Percentiles rank a stretch among this genome's conserved stretches.
Evolutionary conservation across 345 rosid genomes (phyloP).

Genomic region (Trapa incisa): DNA sequence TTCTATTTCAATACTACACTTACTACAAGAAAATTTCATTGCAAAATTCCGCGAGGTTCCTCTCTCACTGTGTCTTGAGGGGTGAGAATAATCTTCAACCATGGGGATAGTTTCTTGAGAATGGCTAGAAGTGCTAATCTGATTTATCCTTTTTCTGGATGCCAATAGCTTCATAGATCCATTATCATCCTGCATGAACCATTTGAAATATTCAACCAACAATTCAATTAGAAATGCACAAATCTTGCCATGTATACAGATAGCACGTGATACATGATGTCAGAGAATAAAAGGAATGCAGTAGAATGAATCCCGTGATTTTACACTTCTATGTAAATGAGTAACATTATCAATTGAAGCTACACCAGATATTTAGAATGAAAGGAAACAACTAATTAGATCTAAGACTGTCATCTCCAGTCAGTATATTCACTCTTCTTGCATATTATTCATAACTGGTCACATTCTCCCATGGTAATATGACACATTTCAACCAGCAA

Average conservation of each 20-base stretch:
- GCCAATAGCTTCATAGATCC: constrained; percentile 22
- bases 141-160: constrained; percentile 21
- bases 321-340: background rate
- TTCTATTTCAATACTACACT: background rate
- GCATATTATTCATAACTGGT: background rate
- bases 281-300: background rate
- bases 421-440: background rate
- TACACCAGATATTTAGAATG: background rate
- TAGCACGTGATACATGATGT: background rate
- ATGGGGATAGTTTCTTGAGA: constrained; percentile 40
- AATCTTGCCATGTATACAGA: background rate
- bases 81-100: constrained; percentile 19
- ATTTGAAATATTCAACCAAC: constrained; percentile 3
- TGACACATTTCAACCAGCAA: background rate
- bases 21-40: constrained; percentile 24
- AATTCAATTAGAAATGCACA: background rate
- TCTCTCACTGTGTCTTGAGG: constrained; percentile 25
- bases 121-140: constrained; percentile 18
- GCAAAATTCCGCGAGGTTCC: constrained; percentile 38
- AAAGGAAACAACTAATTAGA: background rate
- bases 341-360: background rate
- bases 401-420: background rate
- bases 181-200: constrained; percentile 33
- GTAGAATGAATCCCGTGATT: background rate
- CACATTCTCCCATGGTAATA: background rate